phyloP scores from a whole-genome alignment of 1,284 basidiomycete species.

The Trametes sp. region DNA sequence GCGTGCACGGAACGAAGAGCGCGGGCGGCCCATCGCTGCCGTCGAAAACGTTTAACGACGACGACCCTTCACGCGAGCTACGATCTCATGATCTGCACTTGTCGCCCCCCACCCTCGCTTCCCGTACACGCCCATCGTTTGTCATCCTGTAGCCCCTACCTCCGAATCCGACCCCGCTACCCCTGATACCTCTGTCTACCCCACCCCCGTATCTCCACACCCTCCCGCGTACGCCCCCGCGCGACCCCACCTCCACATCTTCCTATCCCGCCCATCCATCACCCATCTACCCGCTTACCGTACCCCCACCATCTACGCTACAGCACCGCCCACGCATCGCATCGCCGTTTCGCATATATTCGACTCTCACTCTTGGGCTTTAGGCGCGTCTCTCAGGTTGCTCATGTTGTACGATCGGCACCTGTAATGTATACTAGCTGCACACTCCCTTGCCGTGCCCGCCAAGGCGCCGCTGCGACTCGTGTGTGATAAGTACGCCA shows the following conservation, averaged over 20 bases:
- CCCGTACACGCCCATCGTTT: background rate
- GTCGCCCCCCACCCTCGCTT: background rate
- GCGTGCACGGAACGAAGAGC: slow-evolving; percentile 29
- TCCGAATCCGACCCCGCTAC: background rate
- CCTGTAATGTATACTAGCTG: slow-evolving; percentile 2
- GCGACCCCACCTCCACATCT: background rate
- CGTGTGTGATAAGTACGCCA: no score
- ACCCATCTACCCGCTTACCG: background rate
- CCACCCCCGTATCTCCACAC: background rate
- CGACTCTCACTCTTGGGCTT: slow-evolving; percentile 3
- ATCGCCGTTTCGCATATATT: background rate
- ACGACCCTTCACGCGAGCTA: background rate
- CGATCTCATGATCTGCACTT: background rate
- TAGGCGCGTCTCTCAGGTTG: background rate
- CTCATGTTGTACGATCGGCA: slow-evolving; percentile 8
- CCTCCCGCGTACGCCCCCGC: background rate
- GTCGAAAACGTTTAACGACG: slow-evolving; percentile 25
- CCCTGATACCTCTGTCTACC: background rate
- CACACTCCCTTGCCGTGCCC: background rate
- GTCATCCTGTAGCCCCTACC: background rate
- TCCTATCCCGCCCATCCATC: background rate
- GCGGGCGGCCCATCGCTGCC: slow-evolving; percentile 30
- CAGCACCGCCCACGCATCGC: background rate
- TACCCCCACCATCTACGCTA: background rate
- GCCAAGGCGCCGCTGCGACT: background rate